These are phyloP conservation scores for Mycena pura DNA, from an alignment of 768 basidiomycete species.

Conservation along the genomic window DNA sequence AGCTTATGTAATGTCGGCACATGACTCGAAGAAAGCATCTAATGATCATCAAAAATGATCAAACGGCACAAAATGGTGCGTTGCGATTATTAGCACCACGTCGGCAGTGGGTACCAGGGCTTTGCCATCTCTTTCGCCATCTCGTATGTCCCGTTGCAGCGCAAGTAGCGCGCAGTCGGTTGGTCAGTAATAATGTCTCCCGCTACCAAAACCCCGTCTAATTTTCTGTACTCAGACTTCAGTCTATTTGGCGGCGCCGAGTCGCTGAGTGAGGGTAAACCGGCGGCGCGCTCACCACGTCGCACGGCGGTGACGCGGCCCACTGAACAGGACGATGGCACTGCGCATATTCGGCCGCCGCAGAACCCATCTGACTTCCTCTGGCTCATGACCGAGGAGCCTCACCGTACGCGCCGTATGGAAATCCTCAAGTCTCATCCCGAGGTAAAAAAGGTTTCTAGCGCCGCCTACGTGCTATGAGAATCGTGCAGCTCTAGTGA, in stretches of 20 bases:
- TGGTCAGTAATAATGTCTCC: neutral
- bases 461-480: too few relatives aligned
- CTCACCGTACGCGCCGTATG: slow-evolving; percentile 86
- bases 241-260: slow-evolving; percentile 88
- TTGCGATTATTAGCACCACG: too few relatives aligned
- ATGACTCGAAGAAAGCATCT: too few relatives aligned
- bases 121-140: too few relatives aligned
- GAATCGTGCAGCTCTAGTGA: too few relatives aligned
- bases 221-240: slow-evolving; percentile 58
- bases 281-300: slow-evolving; percentile 48
- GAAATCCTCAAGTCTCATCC: slow-evolving; percentile 95
- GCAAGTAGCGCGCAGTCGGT: slow-evolving; percentile 2
- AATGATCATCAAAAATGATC: too few relatives aligned
- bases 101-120: too few relatives aligned
- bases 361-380: slow-evolving; percentile 88
- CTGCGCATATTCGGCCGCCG: slow-evolving; percentile 56
- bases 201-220: neutral
- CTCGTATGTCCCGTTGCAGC: too few relatives aligned
- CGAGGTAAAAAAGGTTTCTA: slow-evolving; percentile 57
- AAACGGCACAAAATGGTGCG: too few relatives aligned
- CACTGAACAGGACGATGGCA: slow-evolving; percentile 45
- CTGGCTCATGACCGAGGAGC: slow-evolving; percentile 98
- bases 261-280: slow-evolving; percentile 61
- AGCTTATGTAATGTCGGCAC: too few relatives aligned
- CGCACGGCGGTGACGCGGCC: slow-evolving; percentile 56